phyloP scores from a whole-genome alignment of 495 filamentous ascomycete species.

The Podospora didyma region DNA sequence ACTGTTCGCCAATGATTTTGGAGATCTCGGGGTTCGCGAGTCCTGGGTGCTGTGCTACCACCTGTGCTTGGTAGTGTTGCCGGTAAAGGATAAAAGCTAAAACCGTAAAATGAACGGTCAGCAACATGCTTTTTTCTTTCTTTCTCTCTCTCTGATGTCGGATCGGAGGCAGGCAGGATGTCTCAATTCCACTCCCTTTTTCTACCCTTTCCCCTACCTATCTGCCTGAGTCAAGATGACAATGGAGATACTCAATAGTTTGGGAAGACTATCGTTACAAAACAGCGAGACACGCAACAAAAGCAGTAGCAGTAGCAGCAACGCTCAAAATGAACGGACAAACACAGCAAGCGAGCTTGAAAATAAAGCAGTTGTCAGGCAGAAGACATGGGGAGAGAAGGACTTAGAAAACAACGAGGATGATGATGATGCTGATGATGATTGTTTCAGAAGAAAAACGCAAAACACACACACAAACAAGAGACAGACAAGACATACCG shows the following conservation, averaged over 20 bases:
- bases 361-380: neutral
- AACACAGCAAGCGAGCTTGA: neutral
- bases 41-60: constrained; percentile 78
- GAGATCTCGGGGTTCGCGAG: constrained; percentile 96
- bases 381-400: neutral
- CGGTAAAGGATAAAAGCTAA: constrained; percentile 97
- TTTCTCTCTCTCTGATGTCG: neutral
- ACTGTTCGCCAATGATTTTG: constrained; percentile 94
- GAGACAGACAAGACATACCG: constrained; percentile 50
- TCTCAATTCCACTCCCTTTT: neutral
- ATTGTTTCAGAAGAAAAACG: neutral
- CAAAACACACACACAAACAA: constrained; percentile 19
- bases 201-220: neutral
- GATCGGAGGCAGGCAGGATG: too few species aligned
- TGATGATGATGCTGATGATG: too few species aligned
- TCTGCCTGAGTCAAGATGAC: neutral
- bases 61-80: constrained; percentile 81
- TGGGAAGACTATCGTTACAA: neutral
- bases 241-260: neutral
- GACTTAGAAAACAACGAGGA: too few species aligned
- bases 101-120: neutral
- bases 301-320: too few species aligned
- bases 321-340: too few species aligned
- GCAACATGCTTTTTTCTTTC: neutral
- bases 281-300: constrained; percentile 15